phyloP scores from a whole-genome alignment of 495 filamentous ascomycete genomes.

The Podospora conica region DNA sequence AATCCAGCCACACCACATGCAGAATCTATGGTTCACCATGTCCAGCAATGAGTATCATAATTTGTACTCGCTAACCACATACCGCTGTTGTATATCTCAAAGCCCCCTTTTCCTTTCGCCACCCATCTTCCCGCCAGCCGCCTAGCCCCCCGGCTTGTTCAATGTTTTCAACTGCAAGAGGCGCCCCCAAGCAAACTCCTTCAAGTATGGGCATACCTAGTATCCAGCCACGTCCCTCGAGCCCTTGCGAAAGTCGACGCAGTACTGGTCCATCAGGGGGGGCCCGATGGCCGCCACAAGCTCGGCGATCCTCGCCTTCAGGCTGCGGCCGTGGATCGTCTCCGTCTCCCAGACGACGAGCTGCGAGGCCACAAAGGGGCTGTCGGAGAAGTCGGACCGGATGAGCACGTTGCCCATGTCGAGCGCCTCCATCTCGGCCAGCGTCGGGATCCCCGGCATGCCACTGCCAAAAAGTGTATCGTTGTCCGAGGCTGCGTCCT shows the following conservation, averaged over 20 bases:
- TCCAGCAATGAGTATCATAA: background rate
- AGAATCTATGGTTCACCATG: too few relatives aligned
- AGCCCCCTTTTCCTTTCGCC: background rate
- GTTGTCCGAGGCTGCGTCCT: slow-evolving; percentile 38
- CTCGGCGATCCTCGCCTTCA: slow-evolving; percentile 68
- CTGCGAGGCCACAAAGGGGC: slow-evolving; percentile 41
- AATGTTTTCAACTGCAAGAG: too few relatives aligned
- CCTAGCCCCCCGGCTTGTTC: background rate
- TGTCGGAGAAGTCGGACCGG: slow-evolving; percentile 23
- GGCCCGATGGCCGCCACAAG: slow-evolving; percentile 71
- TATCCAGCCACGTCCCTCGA: background rate
- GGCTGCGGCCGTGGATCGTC: slow-evolving; percentile 43
- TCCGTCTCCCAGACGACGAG: slow-evolving; percentile 63
- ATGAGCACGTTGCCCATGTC: slow-evolving; percentile 54
- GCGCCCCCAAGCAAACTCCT: too few relatives aligned
- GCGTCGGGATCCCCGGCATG: slow-evolving; percentile 74
- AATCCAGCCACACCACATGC: too few relatives aligned
- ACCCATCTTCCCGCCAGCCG: background rate
- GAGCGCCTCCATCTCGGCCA: slow-evolving; percentile 53
- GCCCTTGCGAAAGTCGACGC: slow-evolving; percentile 29
- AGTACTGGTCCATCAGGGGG: slow-evolving; percentile 53
- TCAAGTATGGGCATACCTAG: background rate
- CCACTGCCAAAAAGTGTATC: slow-evolving; percentile 58
- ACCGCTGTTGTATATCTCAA: background rate
- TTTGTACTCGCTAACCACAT: background rate